Percentiles rank a stretch among this genome's conserved stretches.
Evolutionary conservation across 306 rosid genomes (phyloP).

Genomic region (Vigna trinervia): DNA sequence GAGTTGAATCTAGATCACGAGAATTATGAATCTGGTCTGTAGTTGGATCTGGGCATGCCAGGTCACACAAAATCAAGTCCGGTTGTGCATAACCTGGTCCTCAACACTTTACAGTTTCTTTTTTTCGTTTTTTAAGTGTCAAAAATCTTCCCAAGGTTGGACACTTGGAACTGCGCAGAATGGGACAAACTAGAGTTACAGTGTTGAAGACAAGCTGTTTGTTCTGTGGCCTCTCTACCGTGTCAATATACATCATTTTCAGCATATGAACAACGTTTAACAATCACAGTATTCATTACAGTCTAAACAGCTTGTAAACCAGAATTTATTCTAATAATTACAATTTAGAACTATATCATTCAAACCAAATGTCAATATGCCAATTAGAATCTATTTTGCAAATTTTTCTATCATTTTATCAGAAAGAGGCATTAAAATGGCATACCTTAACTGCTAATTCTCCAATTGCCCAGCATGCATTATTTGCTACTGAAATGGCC

Average conservation of each 20-base stretch:
- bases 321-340: slow-evolving; percentile 7
- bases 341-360: slow-evolving; percentile 15
- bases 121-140: not conserved
- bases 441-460: slow-evolving; percentile 95
- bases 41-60: no score
- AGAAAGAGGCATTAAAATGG: slow-evolving; percentile 33
- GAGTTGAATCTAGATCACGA: no score
- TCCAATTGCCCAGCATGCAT: slow-evolving; percentile 99
- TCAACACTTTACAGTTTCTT: not conserved
- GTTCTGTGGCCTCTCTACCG: not conserved
- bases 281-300: slow-evolving; percentile 4
- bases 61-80: no score
- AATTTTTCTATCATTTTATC: slow-evolving; percentile 22
- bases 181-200: not conserved
- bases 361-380: slow-evolving; percentile 14
- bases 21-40: no score
- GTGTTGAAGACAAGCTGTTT: not conserved
- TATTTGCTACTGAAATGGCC: slow-evolving; percentile 93
- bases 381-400: slow-evolving; percentile 35
- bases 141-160: not conserved
- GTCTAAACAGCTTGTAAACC: slow-evolving; percentile 6
- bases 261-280: not conserved
- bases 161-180: not conserved
- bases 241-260: not conserved
- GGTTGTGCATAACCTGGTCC: no score